Evolutionary conservation across 2,329 filamentous ascomycete species (phyloP).

Genomic region (Curvularia hawaiiensis): DNA sequence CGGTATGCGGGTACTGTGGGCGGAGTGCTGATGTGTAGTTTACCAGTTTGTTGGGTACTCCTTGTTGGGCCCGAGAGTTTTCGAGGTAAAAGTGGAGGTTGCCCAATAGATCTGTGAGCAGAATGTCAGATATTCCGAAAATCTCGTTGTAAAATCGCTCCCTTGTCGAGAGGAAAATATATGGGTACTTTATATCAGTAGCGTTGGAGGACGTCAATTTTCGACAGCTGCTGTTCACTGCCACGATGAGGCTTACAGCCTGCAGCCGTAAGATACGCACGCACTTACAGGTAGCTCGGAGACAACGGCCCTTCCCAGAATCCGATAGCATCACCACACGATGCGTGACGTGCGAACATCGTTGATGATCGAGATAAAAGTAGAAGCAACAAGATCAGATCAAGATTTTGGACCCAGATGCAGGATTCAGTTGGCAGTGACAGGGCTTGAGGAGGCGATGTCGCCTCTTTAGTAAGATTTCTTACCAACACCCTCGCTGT

Average conservation of each 20-base stretch:
- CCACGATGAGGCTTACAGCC: constrained; percentile 22
- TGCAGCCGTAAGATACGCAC: constrained; percentile 3
- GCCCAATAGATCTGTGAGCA: constrained; percentile 15
- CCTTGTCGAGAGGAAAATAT: constrained; percentile 4
- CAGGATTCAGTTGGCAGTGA: constrained; percentile 11
- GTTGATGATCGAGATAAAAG: constrained; percentile 16
- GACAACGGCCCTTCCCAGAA: constrained; percentile 16
- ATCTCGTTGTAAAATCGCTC: not conserved
- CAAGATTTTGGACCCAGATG: constrained; percentile 15
- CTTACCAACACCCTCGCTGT: constrained; percentile 4
- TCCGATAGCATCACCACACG: constrained; percentile 18
- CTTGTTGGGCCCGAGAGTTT: constrained; percentile 4
- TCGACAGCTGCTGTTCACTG: constrained; percentile 18
- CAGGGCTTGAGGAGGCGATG: constrained; percentile 9
- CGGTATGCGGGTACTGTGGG: constrained; percentile 20
- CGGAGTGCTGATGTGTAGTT: constrained; percentile 18
- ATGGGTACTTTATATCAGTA: constrained; percentile 18
- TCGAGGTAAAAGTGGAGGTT: constrained; percentile 6
- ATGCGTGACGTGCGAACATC: constrained; percentile 21
- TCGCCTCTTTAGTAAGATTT: constrained; percentile 16
- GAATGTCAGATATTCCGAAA: constrained; percentile 4
- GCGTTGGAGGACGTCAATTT: constrained; percentile 4
- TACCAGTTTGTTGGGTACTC: constrained; percentile 13
- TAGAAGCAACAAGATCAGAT: constrained; percentile 11
- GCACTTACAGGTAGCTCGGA: constrained; percentile 23